These are phyloP conservation scores for Clonostachys solani DNA, from an alignment of 2,329 filamentous ascomycete species.

Conservation along the genomic window DNA sequence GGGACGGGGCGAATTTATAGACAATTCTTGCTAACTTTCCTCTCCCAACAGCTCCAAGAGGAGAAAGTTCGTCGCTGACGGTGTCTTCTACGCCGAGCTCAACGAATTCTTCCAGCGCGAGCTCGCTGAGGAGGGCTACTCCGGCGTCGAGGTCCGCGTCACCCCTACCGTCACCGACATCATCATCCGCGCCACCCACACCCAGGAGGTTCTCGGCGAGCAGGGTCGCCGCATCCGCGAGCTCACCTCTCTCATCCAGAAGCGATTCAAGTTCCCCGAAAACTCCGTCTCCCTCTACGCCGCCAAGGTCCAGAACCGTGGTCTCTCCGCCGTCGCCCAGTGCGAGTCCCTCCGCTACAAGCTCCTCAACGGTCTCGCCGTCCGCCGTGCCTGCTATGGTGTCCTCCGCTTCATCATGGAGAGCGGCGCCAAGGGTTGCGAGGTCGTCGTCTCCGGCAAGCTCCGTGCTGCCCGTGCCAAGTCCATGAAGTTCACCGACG, in stretches of 20 bases:
- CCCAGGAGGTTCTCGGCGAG: constrained; percentile 99
- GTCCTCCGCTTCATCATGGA: constrained; percentile 99
- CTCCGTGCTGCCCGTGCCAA: constrained; percentile 98
- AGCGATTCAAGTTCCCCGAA: constrained; percentile 99
- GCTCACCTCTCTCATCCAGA: constrained; percentile 99
- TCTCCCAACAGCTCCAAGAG: constrained; percentile 67
- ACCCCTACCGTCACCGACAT: constrained; percentile 99
- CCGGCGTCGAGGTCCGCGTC: constrained; percentile 98
- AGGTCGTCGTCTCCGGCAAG: constrained; percentile 99
- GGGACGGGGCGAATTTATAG: no score
- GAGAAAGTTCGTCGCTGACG: constrained; percentile 94
- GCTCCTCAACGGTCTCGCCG: constrained; percentile 98
- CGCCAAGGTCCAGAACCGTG: constrained; percentile 99
- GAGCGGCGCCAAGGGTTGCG: constrained; percentile 98
- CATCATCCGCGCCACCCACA: constrained; percentile 99
- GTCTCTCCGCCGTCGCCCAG: constrained; percentile 98
- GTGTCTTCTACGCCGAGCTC: constrained; percentile 99
- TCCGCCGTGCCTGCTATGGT: constrained; percentile 99
- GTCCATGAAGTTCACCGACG: constrained; percentile 99
- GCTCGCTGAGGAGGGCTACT: constrained; percentile 99
- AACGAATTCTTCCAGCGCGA: constrained; percentile 99
- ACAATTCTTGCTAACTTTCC: background rate
- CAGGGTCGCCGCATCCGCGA: constrained; percentile 99
- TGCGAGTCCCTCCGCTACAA: constrained; percentile 99
- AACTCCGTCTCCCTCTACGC: constrained; percentile 99